Evolutionary conservation across 192 early-diverging fungal species (phyloP), one percentile per base, ranked within the genome.

Genomic region (Coemansia sp.): DNA sequence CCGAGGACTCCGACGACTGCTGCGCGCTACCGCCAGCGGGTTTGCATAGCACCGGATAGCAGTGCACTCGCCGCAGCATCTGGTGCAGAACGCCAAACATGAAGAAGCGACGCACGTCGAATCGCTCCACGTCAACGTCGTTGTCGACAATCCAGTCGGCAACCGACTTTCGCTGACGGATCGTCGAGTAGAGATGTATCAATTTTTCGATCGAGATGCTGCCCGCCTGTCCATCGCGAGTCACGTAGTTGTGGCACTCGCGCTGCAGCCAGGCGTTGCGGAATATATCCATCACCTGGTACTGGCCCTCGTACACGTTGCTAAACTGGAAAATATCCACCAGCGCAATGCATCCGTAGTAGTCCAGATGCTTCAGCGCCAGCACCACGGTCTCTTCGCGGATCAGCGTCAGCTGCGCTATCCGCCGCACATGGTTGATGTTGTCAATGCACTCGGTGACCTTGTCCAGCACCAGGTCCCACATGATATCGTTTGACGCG

Each of bases 241-340:
- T 82, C 10, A 98, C 85, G 73, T 92, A 95, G 14, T 62, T 59
- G 5, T 82, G 54, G 65, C 93, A 93, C 51, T 97, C 90, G 21
- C 66, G 65, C 58, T 93, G 92, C 34, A 89, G 41, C 11, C 83
- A 78, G 12, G 63, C 65, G 31, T 83, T 81, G 5, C 61, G 43
- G 17, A 64, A 64, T 26, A 68, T 22, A 12, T 82, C 67, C 36
- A 91, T 70, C 25, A 95, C 26, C 22, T 56, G 67, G 48, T 63
- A 43, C 65, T 60, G 60, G 5, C 52, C 23, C 53, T 75, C 71
- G 59, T 99, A 99, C 0, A 95, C 69, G 59, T 99, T 99, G 54
- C 85, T 81, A 62, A 94, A 99, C 83, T 96, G 90, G 68, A 97
- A 97, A 17, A 99, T 86, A 53, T 97, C 94, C 4, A 90, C 84